Evolutionary conservation across 495 filamentous ascomycete species (phyloP), one percentile per base, ranked within the genome.

Genomic region (Neurospora sp.): DNA sequence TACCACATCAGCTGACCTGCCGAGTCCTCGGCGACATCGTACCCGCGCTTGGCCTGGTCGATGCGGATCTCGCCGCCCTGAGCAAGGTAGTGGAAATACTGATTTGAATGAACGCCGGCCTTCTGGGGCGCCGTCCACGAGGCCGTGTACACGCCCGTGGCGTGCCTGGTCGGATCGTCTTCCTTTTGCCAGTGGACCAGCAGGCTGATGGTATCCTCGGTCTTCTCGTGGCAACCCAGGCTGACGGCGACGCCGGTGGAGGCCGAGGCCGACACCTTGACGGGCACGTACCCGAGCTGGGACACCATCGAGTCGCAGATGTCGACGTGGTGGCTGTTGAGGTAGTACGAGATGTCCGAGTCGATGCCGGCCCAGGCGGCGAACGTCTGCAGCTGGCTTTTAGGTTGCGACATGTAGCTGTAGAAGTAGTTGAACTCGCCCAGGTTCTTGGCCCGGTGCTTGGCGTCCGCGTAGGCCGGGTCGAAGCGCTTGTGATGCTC

Each of bases 351-450:
- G 76, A 97, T 97, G 82, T 97, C 94, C 41, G 90, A 93, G 77
- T 97, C 94, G 70, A 89, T 88, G 68, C 94, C 94, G 0, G 94
- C 94, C 94, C 94, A 98, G 0, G 94, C 92, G 81, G 94, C 96
- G 90, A 98, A 98, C 0, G 94, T 97, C 84, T 96, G 93, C 7
- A 98, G 86, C 83, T 97, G 94, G 22, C 82, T 90, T 80, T 98
- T 97, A 31, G 94, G 94, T 85, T 98, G 94, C 69, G 89, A 91
- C 94, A 98, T 97, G 85, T 97, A 98, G 75, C 88, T 91, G 85
- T 97, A 97, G 82, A 97, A 98, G 86, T 97, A 97, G 83, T 96
- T 97, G 88, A 97, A 97, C 81, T 97, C 92, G 69, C 94, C 94
- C 7, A 98, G 83, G 37, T 81, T 87, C 77, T 86, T 82, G 0